These are phyloP conservation scores for Prunus persica DNA, from an alignment of 306 rosid species.

Conservation along the genomic window Prunus_persica_NCBIv2 NC_034009.1:29664501-29665000, in stretches of 20 bases:
- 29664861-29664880: background rate
- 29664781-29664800: background rate
- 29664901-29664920: too few relatives aligned
- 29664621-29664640: conserved; percentile 21
- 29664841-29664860: background rate
- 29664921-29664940: too few relatives aligned
- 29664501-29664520: conserved; percentile 20
- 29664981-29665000: background rate
- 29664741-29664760: conserved; percentile 30
- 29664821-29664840: background rate
- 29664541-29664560: conserved; percentile 41
- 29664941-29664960: too few relatives aligned
- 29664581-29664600: conserved; percentile 67
- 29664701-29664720: background rate
- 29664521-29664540: conserved; percentile 11
- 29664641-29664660: conserved; percentile 26
- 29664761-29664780: background rate
- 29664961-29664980: too few relatives aligned
- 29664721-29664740: background rate
- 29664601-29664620: conserved; percentile 47
- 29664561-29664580: conserved; percentile 57
- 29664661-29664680: conserved; percentile 33
- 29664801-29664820: conserved; percentile 1
- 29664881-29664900: background rate
- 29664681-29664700: conserved; percentile 1